Evolutionary conservation across 139 green algal species (phyloP).

Genomic region (Raphidocelis subcapitata): DNA sequence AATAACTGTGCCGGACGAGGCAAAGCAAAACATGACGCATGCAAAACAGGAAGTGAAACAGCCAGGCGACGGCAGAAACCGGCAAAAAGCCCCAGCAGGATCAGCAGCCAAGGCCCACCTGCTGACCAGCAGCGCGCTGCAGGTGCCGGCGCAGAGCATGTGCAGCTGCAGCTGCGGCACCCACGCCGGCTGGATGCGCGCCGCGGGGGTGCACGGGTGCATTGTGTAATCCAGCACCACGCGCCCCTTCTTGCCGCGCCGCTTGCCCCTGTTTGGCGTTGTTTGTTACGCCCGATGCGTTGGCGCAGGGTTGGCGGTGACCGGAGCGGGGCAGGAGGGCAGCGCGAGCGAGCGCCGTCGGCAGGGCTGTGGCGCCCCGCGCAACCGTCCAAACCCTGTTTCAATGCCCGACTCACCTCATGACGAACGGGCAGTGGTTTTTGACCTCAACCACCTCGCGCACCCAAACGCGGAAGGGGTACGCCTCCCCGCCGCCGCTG

Average conservation of each 20-base stretch:
- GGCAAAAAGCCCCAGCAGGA: too few species aligned
- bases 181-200: conserved; percentile 42
- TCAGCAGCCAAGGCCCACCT: too few species aligned
- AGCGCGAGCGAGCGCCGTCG: too few species aligned
- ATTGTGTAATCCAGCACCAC: conserved; percentile 3
- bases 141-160: conserved; percentile 46
- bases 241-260: conserved; percentile 23
- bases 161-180: conserved; percentile 81
- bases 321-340: too few species aligned
- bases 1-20: too few species aligned
- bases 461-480: conserved; percentile 3
- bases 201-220: background rate
- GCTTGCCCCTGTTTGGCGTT: conserved; percentile 22
- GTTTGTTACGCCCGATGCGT: too few species aligned
- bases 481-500: background rate
- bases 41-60: too few species aligned
- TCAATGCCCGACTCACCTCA: conserved; percentile 19
- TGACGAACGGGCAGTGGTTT: conserved; percentile 70
- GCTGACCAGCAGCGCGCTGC: conserved; percentile 56
- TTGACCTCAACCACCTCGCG: conserved; percentile 79
- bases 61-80: too few species aligned
- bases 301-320: background rate
- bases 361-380: too few species aligned
- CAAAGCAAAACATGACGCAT: too few species aligned
- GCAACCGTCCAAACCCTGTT: too few species aligned